Base-by-base conservation (phyloP, 1,139 yeast species). In the Geotrichum citri-aurantii region DNA sequence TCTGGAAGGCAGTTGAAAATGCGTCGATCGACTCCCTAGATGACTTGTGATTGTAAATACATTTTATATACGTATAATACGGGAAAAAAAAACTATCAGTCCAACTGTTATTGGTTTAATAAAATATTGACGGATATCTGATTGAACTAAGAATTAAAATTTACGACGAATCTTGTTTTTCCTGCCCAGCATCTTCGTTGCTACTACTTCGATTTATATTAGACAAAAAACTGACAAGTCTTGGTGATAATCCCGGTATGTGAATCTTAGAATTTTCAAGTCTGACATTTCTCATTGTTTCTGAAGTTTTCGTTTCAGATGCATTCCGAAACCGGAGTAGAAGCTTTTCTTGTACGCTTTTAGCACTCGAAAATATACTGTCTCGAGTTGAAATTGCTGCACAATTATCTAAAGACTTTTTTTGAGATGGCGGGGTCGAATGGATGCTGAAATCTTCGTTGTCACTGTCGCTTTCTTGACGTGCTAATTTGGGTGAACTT, bases 1-100 rank as follows among this genome's bases (percentile, higher is more conserved):
- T 93, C 70, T 93, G 97, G 97, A 88, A 85, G 65, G 57, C 57
- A n/a, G 67, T 66, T 11, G 49, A 56, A 8, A 61, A 54, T 11
- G 29, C 59, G 2, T 29, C 54, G 7, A 52, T 59, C 19, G 29
- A 50, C 17, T 48, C 57, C 11, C 24, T 59, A 44, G 60, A 54
- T 24, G 59, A 59, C 5, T 40, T 59, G 19, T 55, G 48, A 48
- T 40, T 59, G 19, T 55, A 52, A 48, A 29, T 44, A 24, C 19
- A 46, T 26, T 26, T 7, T 37, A n/a, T n/a, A n/a, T n/a, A n/a
- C n/a, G n/a, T n/a, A n/a, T n/a, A n/a, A n/a, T n/a, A n/a, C n/a
- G n/a, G n/a, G n/a, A n/a, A n/a, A n/a, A n/a, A n/a, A n/a, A n/a
- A n/a, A n/a, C n/a, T n/a, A n/a, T n/a, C 19, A 37, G 2, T 12